phyloP scores from a whole-genome alignment of 768 basidiomycete genomes.

The Pulveroboletus sp. region DNA sequence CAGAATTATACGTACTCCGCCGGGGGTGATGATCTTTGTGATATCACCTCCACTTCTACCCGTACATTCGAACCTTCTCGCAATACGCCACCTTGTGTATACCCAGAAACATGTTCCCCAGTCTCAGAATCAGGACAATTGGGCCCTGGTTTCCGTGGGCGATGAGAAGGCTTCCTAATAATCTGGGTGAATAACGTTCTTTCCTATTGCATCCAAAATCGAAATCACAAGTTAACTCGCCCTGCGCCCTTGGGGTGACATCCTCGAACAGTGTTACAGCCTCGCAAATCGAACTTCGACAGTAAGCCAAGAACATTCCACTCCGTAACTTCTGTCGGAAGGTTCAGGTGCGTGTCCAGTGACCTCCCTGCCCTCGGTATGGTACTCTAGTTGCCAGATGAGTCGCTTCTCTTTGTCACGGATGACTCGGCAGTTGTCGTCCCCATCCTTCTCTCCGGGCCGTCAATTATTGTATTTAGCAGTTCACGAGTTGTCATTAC shows the following conservation, averaged over 20 bases:
- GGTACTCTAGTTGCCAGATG: neutral
- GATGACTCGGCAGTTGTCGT: neutral
- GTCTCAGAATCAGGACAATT: neutral
- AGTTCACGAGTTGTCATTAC: neutral
- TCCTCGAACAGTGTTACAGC: neutral
- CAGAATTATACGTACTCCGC: neutral
- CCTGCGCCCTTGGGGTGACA: neutral
- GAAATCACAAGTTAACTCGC: conserved; percentile 16
- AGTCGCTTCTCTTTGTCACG: neutral
- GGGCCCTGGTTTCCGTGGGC: conserved; percentile 8
- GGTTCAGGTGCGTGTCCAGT: neutral
- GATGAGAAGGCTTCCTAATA: conserved; percentile 8
- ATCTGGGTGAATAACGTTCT: neutral
- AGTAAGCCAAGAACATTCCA: neutral
- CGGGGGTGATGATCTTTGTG: neutral
- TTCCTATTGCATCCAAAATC: neutral
- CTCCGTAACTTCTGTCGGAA: conserved; percentile 16
- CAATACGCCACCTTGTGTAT: neutral
- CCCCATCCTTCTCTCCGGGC: neutral
- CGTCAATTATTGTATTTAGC: no score
- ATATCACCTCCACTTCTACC: neutral
- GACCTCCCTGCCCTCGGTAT: neutral
- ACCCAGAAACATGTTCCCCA: neutral
- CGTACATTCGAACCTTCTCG: neutral
- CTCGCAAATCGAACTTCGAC: neutral